These are phyloP conservation scores for Dactylellina cionopaga DNA, from an alignment of 2,329 filamentous ascomycete species.

Conservation along the genomic window DNA sequence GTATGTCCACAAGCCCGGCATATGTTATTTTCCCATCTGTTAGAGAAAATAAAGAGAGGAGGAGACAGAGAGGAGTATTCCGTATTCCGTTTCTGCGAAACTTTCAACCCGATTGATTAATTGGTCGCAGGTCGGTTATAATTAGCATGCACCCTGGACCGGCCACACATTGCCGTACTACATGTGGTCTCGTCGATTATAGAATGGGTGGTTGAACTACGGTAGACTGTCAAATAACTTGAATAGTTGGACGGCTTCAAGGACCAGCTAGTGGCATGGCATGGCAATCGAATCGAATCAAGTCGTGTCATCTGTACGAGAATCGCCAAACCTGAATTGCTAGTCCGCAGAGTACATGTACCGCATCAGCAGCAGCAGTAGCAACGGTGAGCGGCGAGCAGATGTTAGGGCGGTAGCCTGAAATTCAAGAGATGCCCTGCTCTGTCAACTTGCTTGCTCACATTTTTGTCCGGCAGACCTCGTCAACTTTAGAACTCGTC, in stretches of 20 bases:
- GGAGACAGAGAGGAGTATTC: neutral
- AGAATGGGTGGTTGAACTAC: neutral
- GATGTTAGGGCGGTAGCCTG: constrained; percentile 46
- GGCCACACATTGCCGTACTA: constrained; percentile 53
- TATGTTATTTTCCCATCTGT: constrained; percentile 6
- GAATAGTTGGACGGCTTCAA: neutral
- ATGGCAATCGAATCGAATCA: constrained; percentile 2
- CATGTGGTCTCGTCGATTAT: constrained; percentile 23
- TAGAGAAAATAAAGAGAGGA: constrained; percentile 2
- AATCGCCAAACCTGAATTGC: constrained; percentile 17
- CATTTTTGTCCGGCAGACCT: neutral
- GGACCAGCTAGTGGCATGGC: neutral
- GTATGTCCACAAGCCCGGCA: constrained; percentile 32
- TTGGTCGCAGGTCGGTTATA: constrained; percentile 43
- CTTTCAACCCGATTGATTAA: constrained; percentile 26
- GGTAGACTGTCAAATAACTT: constrained; percentile 14
- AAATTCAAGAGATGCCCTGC: constrained; percentile 43
- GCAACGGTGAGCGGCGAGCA: neutral
- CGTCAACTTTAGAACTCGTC: constrained; percentile 24
- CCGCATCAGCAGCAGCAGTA: neutral
- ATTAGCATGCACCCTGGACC: constrained; percentile 50
- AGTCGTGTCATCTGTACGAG: constrained; percentile 35
- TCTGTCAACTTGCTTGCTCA: neutral
- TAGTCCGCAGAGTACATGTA: constrained; percentile 2
- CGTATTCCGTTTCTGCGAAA: constrained; percentile 20